phyloP scores from a whole-genome alignment of 257 asterid species.

The Primulina tabacum region DNA sequence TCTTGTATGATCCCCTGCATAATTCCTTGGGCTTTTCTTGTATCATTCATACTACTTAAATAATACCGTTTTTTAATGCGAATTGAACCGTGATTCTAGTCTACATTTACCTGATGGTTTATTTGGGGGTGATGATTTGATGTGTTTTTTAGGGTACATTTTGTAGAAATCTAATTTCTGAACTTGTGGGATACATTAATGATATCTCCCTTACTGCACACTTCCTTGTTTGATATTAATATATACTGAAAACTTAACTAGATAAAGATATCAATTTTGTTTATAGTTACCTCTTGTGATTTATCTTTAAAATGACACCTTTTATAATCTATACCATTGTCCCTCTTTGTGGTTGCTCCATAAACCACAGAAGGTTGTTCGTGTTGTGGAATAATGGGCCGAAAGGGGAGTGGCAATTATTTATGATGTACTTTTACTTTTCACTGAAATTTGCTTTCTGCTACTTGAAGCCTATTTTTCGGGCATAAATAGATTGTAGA shows the following conservation, averaged over 20 bases:
- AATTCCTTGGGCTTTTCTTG: too few relatives aligned
- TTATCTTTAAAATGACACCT: background rate
- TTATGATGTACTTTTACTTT: background rate
- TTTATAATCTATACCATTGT: background rate
- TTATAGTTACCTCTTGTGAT: too few relatives aligned
- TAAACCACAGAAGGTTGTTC: background rate
- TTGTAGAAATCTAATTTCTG: background rate
- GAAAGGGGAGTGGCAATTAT: background rate
- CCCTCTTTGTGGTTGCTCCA: background rate
- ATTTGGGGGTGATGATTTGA: background rate
- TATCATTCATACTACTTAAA: too few relatives aligned
- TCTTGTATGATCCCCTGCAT: background rate
- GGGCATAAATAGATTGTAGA: constrained; percentile 5
- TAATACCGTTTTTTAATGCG: background rate
- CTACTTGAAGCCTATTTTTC: constrained; percentile 6
- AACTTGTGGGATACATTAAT: background rate
- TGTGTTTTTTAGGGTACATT: background rate
- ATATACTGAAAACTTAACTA: background rate
- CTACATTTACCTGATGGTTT: background rate
- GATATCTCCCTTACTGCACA: background rate
- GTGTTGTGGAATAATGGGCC: background rate
- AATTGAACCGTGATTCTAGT: background rate
- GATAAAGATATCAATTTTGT: background rate
- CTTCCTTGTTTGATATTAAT: background rate
- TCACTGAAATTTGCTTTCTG: constrained; percentile 1